phyloP scores from a whole-genome alignment of 2,329 filamentous ascomycete species.

The Aspergillus arachidicola region DNA sequence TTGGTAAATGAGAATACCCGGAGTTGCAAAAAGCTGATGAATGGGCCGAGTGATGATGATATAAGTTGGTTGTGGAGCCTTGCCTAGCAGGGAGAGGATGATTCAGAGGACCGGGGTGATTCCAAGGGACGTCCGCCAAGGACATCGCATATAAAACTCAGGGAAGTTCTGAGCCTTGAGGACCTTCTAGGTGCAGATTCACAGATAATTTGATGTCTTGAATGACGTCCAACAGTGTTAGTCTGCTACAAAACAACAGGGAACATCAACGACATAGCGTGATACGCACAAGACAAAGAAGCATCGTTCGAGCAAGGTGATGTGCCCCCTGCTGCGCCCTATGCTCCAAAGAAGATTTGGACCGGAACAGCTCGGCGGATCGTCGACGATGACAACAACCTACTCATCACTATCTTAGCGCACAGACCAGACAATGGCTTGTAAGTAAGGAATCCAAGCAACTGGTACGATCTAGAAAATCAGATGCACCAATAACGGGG shows the following conservation, averaged over 20 bases:
- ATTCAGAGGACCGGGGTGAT: constrained; percentile 34
- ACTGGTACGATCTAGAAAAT: constrained; percentile 1
- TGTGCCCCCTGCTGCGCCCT: constrained; percentile 4
- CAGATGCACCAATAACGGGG: constrained; percentile 5
- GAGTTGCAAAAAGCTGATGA: constrained; percentile 25
- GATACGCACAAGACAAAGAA: constrained; percentile 17
- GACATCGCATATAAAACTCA: constrained; percentile 36
- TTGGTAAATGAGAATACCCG: constrained; percentile 26
- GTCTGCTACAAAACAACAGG: neutral
- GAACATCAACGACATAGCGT: neutral
- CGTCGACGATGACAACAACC: constrained; percentile 10
- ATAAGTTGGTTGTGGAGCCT: constrained; percentile 25
- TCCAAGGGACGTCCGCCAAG: constrained; percentile 37
- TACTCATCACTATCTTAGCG: constrained; percentile 15
- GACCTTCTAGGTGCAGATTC: constrained; percentile 15
- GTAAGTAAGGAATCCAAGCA: neutral
- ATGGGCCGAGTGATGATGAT: constrained; percentile 26
- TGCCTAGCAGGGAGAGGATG: constrained; percentile 33
- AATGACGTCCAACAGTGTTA: constrained; percentile 7
- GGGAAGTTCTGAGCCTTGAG: constrained; percentile 7
- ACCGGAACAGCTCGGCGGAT: constrained; percentile 9
- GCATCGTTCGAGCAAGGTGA: constrained; percentile 17
- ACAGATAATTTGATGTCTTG: constrained; percentile 14
- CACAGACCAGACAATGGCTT: neutral
- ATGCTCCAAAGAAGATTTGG: constrained; percentile 7